A percentile compares a stretch with the other conserved stretches of the same genome.
Conservation (phyloP, 345 rosid species). For the Triadica sebifera region DNA sequence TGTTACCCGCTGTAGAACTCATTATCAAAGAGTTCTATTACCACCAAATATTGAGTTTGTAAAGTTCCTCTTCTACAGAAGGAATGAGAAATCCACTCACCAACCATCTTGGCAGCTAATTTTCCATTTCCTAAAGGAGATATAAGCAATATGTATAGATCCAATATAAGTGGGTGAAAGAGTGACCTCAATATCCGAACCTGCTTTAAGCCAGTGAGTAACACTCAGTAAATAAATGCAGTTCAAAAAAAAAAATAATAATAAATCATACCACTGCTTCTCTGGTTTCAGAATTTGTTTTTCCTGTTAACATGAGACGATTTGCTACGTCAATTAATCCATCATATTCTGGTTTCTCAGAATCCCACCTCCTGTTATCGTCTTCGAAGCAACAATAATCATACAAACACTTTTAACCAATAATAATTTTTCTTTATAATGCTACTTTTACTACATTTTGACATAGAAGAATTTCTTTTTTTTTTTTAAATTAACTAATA, state of each 20-base stretch:
- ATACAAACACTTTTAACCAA: neutral
- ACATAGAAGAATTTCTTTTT: too few species aligned
- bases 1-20: slow-evolving; percentile 61
- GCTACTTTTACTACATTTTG: too few species aligned
- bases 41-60: neutral
- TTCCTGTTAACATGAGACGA: slow-evolving; percentile 60
- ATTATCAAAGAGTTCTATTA: neutral
- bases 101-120: slow-evolving; percentile 81
- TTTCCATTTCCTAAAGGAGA: slow-evolving; percentile 74
- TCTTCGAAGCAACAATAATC: slow-evolving; percentile 19
- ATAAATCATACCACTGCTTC: slow-evolving; percentile 59
- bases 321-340: slow-evolving; percentile 77
- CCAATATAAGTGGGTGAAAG: slow-evolving; percentile 72
- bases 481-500: too few species aligned
- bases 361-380: slow-evolving; percentile 84
- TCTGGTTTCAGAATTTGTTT: slow-evolving; percentile 46
- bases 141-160: slow-evolving; percentile 61
- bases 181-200: slow-evolving; percentile 65
- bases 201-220: slow-evolving; percentile 31
- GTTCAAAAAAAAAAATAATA: neutral
- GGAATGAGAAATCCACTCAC: slow-evolving; percentile 44
- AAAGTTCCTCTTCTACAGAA: neutral
- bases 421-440: neutral
- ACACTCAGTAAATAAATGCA: neutral
- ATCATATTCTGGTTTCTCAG: slow-evolving; percentile 74